Base-by-base conservation (phyloP, 139 green algal genomes). In the Tetradesmus obliquus region DNA sequence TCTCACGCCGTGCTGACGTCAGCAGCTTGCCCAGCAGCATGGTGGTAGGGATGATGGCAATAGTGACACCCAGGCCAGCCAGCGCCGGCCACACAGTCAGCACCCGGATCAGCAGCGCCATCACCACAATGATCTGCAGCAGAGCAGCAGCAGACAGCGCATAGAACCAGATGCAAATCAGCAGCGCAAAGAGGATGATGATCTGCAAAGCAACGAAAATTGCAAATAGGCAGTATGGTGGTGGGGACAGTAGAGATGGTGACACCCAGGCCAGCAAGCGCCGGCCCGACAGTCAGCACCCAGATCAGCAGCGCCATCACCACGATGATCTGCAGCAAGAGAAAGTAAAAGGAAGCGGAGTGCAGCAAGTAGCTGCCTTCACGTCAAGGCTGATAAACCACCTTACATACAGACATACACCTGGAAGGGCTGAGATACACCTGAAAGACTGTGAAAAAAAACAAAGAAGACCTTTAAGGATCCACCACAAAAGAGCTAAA, bases 101-200 rank as follows among this genome's bases (percentile, higher is more conserved):
- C 87, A 98, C 95, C 54, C 95, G 93, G 55, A 98, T 93, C 80
- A 98, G 92, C 95, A 98, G 80, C 13, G 86, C 94, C 95, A 98
- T 98, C 2, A 97, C 94, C 1, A 95, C 82, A 74, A 97, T 80
- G 88, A 98, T 97, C 96, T 98, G 95, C 79, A 93, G 71, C 32
- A 55, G 88, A 98, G 96, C 96, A 97, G 95, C 79, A 93, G 71
- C 32, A 55, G 22, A 45, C 7, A 51, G 55, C 82, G n/a, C 81
- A 86, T 10, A 17, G n/a, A 84, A 20, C 51, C 51, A 69, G 19
- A 1, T 62, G 51, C 3, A 9, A 17, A 9, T 1, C 12, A 90
- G 32, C 15, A 57, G 57, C 22, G 13, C 85, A 81, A 8, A 45
- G 32, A 45, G 32, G 32, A 45, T 45, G 32, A 45, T 45, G 32